Base-by-base conservation (phyloP, 1,284 basidiomycete genomes). In the Chondrostereum purpureum region DNA sequence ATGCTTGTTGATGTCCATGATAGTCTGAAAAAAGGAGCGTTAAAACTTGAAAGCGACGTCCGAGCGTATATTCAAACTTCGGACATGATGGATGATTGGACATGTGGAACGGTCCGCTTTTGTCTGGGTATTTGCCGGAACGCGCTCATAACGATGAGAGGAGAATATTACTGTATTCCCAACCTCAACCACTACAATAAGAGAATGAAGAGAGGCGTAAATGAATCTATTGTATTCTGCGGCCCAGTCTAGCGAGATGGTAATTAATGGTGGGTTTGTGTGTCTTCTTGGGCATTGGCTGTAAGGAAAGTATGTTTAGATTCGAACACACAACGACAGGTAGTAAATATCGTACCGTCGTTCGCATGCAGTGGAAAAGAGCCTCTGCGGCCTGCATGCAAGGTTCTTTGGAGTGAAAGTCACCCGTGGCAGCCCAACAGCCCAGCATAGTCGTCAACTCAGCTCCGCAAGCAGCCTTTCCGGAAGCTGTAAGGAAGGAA, bases 371-470 rank as follows among this genome's bases (percentile, higher is more conserved):
- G 23, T 80, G 73, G 57, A 87, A 88, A 48, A 96, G 66, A 17
- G 69, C 65, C 53, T 82, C 69, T 0, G 92, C 84, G 13, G 77
- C 68, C 12, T 77, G 72, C 47, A 77, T 74, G 63, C 93, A 97
- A 19, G 67, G 55, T 1, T 70, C 70, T 8, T 70, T 68, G 17
- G 80, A 83, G 54, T 77, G 73, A 22, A 88, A 52, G 62, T 96
- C 92, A 22, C 73, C 70, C 2, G 80, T 77, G 13, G 86, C 82
- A n/a, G 92, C 90, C 89, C 91, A 95, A 67, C 93, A 97, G 39
- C 83, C 81, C 31, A 97, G 78, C 83, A 97, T 88, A 43, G 80
- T 68, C 10, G 83, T 74, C 47, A 96, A 75, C 63, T 93, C 85
- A 19, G 78, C 67, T 12, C 80, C 80, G 61, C 91, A 92, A 50